Percentiles rank a stretch among this genome's conserved stretches.
These are phyloP conservation scores for Aechmea fasciata DNA, from an alignment of 176 grass and related monocot genomes.

Conservation along the genomic window DNA sequence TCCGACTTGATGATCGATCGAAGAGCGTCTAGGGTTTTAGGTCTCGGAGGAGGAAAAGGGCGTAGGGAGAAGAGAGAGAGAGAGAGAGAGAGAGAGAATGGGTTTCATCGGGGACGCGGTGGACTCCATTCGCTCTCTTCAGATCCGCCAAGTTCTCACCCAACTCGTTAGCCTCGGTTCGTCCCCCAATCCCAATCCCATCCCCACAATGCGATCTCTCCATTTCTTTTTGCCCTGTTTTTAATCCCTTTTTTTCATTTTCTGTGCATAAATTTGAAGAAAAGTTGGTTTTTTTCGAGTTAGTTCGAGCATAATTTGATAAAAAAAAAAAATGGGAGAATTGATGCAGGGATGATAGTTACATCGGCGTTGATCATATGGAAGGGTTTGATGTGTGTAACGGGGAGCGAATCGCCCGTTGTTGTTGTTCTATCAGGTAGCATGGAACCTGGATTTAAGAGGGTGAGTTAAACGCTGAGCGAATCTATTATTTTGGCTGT, in stretches of 20 bases:
- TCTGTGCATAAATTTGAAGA: too few species aligned
- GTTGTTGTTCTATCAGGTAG: constrained; percentile 67
- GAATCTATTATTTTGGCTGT: neutral
- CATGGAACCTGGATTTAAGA: constrained; percentile 81
- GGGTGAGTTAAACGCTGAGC: constrained; percentile 13
- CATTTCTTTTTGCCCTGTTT: neutral
- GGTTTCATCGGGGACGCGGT: constrained; percentile 19
- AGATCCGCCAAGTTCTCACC: constrained; percentile 31
- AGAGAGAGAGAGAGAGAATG: constrained; percentile 10
- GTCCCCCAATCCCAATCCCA: neutral
- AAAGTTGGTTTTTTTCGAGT: neutral
- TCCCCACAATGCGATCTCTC: neutral
- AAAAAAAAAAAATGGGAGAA: neutral
- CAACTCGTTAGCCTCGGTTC: constrained; percentile 46
- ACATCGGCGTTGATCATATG: constrained; percentile 57
- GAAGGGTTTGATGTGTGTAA: constrained; percentile 51
- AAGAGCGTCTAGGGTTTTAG: too few species aligned
- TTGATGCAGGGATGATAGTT: constrained; percentile 44
- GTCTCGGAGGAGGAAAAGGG: neutral
- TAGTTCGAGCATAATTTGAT: neutral
- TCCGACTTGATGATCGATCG: too few species aligned
- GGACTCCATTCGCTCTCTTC: constrained; percentile 27
- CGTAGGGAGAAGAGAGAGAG: neutral
- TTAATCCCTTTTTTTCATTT: neutral
- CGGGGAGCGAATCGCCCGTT: constrained; percentile 50